These are phyloP conservation scores for Aspergillus aculeatus DNA, from an alignment of 2,329 filamentous ascomycete genomes.

Conservation along the genomic window DNA sequence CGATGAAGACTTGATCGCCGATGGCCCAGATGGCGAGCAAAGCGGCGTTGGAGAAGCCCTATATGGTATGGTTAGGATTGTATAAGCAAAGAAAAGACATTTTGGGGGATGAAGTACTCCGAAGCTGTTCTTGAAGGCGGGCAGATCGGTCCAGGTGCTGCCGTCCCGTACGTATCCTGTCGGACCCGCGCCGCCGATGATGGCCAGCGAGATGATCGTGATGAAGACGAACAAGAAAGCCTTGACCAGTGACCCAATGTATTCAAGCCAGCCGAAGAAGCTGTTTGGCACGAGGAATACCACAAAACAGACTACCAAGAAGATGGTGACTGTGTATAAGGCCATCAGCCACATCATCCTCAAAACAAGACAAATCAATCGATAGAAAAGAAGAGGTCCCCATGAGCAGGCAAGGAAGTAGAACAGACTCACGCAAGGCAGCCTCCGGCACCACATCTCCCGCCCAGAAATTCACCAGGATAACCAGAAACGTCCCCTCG, in stretches of 20 bases:
- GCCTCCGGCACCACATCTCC: conserved; percentile 1
- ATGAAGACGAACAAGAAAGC: conserved; percentile 39
- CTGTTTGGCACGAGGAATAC: conserved; percentile 30
- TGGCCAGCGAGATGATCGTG: conserved; percentile 37
- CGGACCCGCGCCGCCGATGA: conserved; percentile 43
- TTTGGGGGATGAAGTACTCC: neutral
- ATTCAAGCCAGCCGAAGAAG: conserved; percentile 41
- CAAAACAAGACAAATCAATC: too few relatives aligned
- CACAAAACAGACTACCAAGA: conserved; percentile 15
- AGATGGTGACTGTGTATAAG: conserved; percentile 6
- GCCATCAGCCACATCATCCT: neutral
- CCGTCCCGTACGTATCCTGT: conserved; percentile 32
- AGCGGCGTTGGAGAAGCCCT: conserved; percentile 33
- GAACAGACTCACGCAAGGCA: conserved; percentile 4
- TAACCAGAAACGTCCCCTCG: conserved; percentile 9
- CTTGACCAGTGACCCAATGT: conserved; percentile 37
- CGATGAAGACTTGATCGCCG: conserved; percentile 36
- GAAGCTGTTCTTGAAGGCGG: conserved; percentile 38
- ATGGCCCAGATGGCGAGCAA: conserved; percentile 31
- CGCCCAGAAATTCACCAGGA: conserved; percentile 10
- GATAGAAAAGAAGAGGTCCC: too few relatives aligned
- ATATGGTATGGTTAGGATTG: neutral
- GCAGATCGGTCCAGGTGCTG: conserved; percentile 33
- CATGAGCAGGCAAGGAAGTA: neutral
- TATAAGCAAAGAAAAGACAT: too few relatives aligned